These are phyloP conservation scores for Aphanomyces astaci DNA, from an alignment of 352 stramenopile genomes.

Conservation along the genomic window DNA sequence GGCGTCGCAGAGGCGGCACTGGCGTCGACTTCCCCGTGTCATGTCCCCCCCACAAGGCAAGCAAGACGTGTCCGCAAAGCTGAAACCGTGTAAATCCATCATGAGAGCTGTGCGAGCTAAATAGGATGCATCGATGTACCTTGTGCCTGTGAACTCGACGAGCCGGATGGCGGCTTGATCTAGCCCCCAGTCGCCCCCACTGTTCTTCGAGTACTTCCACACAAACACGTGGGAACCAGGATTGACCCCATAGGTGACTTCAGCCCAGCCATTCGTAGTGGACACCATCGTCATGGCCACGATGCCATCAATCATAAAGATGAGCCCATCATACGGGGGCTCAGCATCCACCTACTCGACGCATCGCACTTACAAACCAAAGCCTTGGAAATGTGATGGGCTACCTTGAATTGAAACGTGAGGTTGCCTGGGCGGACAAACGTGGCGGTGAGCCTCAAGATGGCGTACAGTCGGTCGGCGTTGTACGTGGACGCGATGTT, in stretches of 20 bases:
- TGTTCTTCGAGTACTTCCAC: slow-evolving; percentile 81
- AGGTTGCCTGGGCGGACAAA: slow-evolving; percentile 65
- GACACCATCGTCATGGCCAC: slow-evolving; percentile 45
- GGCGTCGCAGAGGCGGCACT: slow-evolving; percentile 69
- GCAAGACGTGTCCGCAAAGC: slow-evolving; percentile 54
- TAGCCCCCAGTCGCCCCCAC: slow-evolving; percentile 51
- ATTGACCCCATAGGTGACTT: slow-evolving; percentile 44
- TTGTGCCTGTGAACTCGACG: slow-evolving; percentile 76
- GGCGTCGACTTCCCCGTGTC: slow-evolving; percentile 60
- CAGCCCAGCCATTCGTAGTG: slow-evolving; percentile 59
- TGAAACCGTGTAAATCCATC: too few relatives aligned
- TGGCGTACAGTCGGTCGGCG: slow-evolving; percentile 61
- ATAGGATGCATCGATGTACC: too few relatives aligned
- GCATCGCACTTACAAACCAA: too few relatives aligned
- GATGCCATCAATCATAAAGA: slow-evolving; percentile 66
- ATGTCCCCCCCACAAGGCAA: slow-evolving; percentile 68
- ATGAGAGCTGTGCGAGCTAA: too few relatives aligned
- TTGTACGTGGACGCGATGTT: slow-evolving; percentile 55
- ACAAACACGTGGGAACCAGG: slow-evolving; percentile 57
- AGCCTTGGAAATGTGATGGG: too few relatives aligned
- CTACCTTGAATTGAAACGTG: slow-evolving; percentile 68
- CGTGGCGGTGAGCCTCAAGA: slow-evolving; percentile 58
- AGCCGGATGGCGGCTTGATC: slow-evolving; percentile 69
- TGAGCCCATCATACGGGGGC: slow-evolving; percentile 59
- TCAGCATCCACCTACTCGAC: slow-evolving; percentile 39